phyloP scores from a whole-genome alignment of 306 rosid genomes.

The Phaseolus lunatus region DNA sequence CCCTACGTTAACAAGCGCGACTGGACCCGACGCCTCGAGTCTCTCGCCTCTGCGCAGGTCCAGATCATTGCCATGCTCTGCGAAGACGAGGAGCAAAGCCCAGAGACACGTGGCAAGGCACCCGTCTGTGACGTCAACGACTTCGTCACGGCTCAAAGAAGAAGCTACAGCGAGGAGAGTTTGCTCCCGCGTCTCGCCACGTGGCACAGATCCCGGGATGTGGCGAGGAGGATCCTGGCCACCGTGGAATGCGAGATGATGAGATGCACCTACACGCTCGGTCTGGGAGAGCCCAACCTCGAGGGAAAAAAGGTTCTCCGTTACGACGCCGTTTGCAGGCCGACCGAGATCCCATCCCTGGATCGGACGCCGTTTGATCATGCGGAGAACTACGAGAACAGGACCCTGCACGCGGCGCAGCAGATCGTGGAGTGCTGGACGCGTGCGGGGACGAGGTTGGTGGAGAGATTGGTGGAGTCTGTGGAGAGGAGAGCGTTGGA shows the following conservation, averaged over 20 bases:
- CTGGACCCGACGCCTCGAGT: slow-evolving; percentile 72
- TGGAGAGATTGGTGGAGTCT: slow-evolving; percentile 53
- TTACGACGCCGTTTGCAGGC: slow-evolving; percentile 82
- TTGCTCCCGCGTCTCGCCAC: slow-evolving; percentile 75
- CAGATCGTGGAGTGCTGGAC: slow-evolving; percentile 87
- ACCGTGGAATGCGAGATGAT: slow-evolving; percentile 74
- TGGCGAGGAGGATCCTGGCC: slow-evolving; percentile 62
- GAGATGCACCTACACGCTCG: slow-evolving; percentile 78
- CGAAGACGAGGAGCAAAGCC: slow-evolving; percentile 70
- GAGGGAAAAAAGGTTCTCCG: slow-evolving; percentile 68
- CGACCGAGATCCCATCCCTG: slow-evolving; percentile 62
- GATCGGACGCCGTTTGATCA: slow-evolving; percentile 61
- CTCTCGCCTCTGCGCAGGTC: slow-evolving; percentile 62
- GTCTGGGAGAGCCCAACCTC: slow-evolving; percentile 79
- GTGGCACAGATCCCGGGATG: slow-evolving; percentile 70
- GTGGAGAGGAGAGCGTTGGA: slow-evolving; percentile 55
- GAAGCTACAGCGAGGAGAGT: slow-evolving; percentile 75
- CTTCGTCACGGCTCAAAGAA: slow-evolving; percentile 2
- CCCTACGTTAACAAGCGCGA: slow-evolving; percentile 74
- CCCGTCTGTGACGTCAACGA: slow-evolving; percentile 62
- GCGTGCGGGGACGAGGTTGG: slow-evolving; percentile 49
- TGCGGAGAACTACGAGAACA: slow-evolving; percentile 67
- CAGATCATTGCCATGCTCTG: slow-evolving; percentile 66
- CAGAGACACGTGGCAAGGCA: slow-evolving; percentile 56
- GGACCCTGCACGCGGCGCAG: slow-evolving; percentile 71